A percentile compares a stretch with the other conserved stretches of the same genome.
Conservation (phyloP, 371 early-diverging fungal genomes). For the Cokeromyces recurvatus region DNA sequence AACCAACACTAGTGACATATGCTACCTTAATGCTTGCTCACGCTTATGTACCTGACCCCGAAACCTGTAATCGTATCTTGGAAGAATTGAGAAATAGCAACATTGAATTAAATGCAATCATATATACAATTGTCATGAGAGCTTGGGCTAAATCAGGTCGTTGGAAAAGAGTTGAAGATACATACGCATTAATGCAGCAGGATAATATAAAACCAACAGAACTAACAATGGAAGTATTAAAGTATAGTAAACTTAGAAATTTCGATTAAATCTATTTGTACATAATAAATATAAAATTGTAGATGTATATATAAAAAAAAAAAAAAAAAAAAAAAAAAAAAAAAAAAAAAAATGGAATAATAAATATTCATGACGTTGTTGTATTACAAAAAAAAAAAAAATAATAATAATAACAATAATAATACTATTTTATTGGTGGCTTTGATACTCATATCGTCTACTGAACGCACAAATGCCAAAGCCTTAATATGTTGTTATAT, state of each 20-base stretch:
- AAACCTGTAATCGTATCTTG: slow-evolving; percentile 29
- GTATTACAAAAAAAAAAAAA: neutral
- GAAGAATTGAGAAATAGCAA: slow-evolving; percentile 22
- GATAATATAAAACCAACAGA: slow-evolving; percentile 33
- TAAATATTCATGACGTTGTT: neutral
- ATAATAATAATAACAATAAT: neutral
- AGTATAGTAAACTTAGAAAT: slow-evolving; percentile 10
- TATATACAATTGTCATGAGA: slow-evolving; percentile 44
- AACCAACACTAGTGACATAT: slow-evolving; percentile 39
- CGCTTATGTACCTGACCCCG: slow-evolving; percentile 42
- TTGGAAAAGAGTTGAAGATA: slow-evolving; percentile 30
- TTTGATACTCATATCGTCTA: too few relatives aligned
- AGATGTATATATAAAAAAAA: too few relatives aligned
- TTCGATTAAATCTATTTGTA: too few relatives aligned
- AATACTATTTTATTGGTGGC: too few relatives aligned
- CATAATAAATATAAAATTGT: neutral
- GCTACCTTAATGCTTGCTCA: slow-evolving; percentile 41
- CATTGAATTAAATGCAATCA: slow-evolving; percentile 27
- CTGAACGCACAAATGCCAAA: too few relatives aligned
- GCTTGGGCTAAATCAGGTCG: slow-evolving; percentile 42
- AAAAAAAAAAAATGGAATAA: too few relatives aligned
- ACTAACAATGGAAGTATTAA: slow-evolving; percentile 35
- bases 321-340: too few relatives aligned
- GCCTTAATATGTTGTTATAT: too few relatives aligned
- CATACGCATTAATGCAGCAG: slow-evolving; percentile 36